Percentiles rank a stretch among this genome's conserved stretches.
phyloP scores from a whole-genome alignment of 805 yeast species.

The Clavispora carvajalis region DNA sequence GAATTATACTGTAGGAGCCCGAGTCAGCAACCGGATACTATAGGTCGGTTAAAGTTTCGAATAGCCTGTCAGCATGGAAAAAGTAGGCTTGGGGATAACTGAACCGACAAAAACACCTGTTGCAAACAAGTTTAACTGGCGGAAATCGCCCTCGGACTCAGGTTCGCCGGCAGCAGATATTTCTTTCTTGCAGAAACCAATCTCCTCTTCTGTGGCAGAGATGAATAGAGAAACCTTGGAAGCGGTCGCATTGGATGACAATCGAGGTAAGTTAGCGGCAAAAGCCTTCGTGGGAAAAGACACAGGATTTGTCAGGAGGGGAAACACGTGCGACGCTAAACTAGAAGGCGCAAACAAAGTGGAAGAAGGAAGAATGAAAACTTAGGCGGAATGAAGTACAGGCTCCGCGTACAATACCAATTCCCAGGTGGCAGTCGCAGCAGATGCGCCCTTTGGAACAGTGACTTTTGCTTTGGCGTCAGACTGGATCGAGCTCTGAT shows the following conservation, averaged over 20 bases:
- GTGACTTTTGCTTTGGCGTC: constrained; percentile 11
- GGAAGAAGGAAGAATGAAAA: constrained; percentile 4
- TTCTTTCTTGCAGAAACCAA: constrained; percentile 17
- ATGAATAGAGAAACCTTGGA: constrained; percentile 23
- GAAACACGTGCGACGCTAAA: constrained; percentile 19
- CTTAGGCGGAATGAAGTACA: constrained; percentile 2
- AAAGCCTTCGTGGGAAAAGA: constrained; percentile 16
- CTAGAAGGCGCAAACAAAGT: constrained; percentile 15
- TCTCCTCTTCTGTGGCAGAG: constrained; percentile 24
- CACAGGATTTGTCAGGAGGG: constrained; percentile 19
- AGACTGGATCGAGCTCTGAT: constrained; percentile 15
- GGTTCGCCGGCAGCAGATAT: constrained; percentile 2
- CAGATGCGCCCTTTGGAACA: constrained; percentile 16
- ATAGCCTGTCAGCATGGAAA: constrained; percentile 21
- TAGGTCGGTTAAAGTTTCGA: constrained; percentile 8
- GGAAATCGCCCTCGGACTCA: constrained; percentile 17
- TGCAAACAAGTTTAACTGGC: constrained; percentile 22
- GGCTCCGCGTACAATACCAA: constrained; percentile 18
- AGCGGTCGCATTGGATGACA: constrained; percentile 17
- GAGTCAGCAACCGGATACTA: constrained; percentile 24
- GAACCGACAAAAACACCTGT: constrained; percentile 17
- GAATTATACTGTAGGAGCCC: constrained; percentile 23
- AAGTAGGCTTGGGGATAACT: constrained; percentile 24
- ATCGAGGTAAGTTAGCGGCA: constrained; percentile 17
- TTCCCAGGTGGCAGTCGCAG: constrained; percentile 16